A percentile compares a stretch with the other conserved stretches of the same genome.
Conservation (phyloP, 495 filamentous ascomycete genomes). For the Tuber magnatum region DNA sequence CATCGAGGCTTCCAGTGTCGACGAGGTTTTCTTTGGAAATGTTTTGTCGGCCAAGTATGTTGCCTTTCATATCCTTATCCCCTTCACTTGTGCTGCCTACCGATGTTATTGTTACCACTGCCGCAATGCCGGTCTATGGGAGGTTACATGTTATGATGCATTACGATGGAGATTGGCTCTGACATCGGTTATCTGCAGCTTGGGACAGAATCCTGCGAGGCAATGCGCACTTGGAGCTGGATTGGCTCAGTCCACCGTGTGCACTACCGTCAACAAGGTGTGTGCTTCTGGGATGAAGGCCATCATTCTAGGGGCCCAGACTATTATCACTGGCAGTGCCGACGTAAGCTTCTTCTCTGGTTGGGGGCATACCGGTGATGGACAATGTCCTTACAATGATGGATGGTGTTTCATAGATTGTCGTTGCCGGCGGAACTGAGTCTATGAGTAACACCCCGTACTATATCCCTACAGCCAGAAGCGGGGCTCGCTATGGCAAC, state of each 20-base stretch:
- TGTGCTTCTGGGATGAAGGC: constrained; percentile 92
- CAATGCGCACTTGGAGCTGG: constrained; percentile 88
- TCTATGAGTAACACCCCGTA: constrained; percentile 98
- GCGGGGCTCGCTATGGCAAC: constrained; percentile 83
- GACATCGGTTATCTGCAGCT: constrained; percentile 48
- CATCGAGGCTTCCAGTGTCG: constrained; percentile 74
- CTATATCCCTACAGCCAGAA: constrained; percentile 78
- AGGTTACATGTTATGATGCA: constrained; percentile 1
- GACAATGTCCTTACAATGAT: not conserved
- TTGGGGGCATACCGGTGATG: not conserved
- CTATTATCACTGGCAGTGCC: constrained; percentile 90
- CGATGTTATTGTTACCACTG: not conserved
- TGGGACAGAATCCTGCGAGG: constrained; percentile 92
- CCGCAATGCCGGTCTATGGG: not conserved
- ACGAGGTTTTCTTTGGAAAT: constrained; percentile 97
- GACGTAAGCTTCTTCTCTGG: constrained; percentile 42
- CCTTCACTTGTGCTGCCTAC: not conserved
- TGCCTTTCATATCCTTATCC: constrained; percentile 2
- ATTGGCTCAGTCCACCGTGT: constrained; percentile 66
- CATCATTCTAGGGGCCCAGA: constrained; percentile 89
- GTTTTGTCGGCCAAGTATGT: constrained; percentile 88
- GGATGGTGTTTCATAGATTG: constrained; percentile 44
- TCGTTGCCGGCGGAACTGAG: constrained; percentile 89
- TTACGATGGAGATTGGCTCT: not conserved
- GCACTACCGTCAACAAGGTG: constrained; percentile 96